Conservation (phyloP, 2,329 filamentous ascomycete genomes). For the Colletotrichum sp. region DNA sequence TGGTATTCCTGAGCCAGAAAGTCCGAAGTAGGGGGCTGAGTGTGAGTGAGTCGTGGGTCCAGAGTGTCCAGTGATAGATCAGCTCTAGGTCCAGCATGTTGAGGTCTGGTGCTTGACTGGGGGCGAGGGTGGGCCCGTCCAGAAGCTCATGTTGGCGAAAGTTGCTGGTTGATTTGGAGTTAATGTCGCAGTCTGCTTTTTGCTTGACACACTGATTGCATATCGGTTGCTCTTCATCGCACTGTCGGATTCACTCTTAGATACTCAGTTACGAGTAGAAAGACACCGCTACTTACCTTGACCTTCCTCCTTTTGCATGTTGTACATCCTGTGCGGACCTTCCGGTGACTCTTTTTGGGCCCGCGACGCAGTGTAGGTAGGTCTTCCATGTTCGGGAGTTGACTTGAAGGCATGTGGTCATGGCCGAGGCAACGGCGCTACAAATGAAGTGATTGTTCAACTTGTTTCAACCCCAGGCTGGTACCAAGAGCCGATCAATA, state of each 20-base stretch:
- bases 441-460: background rate
- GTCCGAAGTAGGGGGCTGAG: conserved; percentile 42
- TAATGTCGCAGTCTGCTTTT: conserved; percentile 39
- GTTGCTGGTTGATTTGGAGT: background rate
- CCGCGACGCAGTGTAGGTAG: background rate
- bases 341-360: conserved; percentile 20
- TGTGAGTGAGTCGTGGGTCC: conserved; percentile 51
- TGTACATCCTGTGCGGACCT: conserved; percentile 40
- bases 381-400: background rate
- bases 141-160: background rate
- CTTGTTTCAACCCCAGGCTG: background rate
- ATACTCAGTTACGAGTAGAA: background rate
- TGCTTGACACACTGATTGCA: conserved; percentile 44
- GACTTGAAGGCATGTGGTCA: background rate
- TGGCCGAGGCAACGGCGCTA: background rate
- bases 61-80: conserved; percentile 55
- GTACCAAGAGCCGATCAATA: background rate
- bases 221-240: conserved; percentile 40
- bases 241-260: conserved; percentile 27
- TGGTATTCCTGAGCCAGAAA: conserved; percentile 51
- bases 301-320: conserved; percentile 43
- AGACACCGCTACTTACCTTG: conserved; percentile 30
- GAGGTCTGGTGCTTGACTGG: conserved; percentile 21
- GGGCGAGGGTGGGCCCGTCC: background rate
- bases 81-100: conserved; percentile 53